Evolutionary conservation across 1,284 basidiomycete species (phyloP).

Genomic region (Irpex sp.): DNA sequence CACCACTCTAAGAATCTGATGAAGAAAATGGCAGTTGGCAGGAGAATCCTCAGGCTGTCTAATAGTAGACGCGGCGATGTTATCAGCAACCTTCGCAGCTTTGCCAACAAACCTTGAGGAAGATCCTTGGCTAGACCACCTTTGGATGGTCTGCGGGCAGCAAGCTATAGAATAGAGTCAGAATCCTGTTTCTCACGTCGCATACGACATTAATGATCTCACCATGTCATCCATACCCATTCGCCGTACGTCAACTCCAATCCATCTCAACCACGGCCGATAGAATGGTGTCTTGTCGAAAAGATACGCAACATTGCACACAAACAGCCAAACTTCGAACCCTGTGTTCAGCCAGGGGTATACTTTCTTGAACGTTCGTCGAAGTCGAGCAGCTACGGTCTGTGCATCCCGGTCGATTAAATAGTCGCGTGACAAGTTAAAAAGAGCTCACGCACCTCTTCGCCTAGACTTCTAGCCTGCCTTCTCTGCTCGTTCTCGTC

Average conservation of each 20-base stretch:
- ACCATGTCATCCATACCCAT: constrained; percentile 76
- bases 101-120: constrained; percentile 35
- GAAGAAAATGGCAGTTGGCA: constrained; percentile 93
- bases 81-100: constrained; percentile 42
- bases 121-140: constrained; percentile 21
- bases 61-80: constrained; percentile 61
- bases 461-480: constrained; percentile 41
- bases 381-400: constrained; percentile 45
- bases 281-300: constrained; percentile 88
- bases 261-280: constrained; percentile 87
- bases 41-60: constrained; percentile 77
- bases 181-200: neutral
- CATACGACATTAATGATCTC: constrained; percentile 23
- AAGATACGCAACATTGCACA: constrained; percentile 87
- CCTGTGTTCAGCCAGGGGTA: constrained; percentile 84
- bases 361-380: constrained; percentile 57
- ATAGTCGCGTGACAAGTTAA: neutral
- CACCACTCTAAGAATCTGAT: constrained; percentile 99
- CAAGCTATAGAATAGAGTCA: constrained; percentile 21
- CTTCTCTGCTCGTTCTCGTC: constrained; percentile 48
- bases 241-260: constrained; percentile 80
- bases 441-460: constrained; percentile 39
- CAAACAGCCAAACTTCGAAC: constrained; percentile 81
- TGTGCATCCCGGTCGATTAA: constrained; percentile 16
- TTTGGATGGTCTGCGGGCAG: constrained; percentile 23